phyloP scores from a whole-genome alignment of 352 stramenopile genomes.

The Globisporangium megalacanthum region DNA sequence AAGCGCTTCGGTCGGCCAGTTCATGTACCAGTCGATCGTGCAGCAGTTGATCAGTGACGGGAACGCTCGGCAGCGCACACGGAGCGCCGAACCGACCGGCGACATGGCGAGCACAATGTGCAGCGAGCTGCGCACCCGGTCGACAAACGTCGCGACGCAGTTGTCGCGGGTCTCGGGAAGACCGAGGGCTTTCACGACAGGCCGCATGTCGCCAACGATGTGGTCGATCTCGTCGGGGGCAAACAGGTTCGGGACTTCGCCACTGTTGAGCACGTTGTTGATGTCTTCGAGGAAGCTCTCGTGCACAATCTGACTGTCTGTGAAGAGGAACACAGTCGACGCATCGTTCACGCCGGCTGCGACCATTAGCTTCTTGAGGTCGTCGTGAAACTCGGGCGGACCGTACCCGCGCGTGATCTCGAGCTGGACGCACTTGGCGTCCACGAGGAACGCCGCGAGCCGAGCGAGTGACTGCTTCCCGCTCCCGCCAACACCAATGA shows the following conservation, averaged over 20 bases:
- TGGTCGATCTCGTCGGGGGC: slow-evolving; percentile 87
- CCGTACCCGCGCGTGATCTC: slow-evolving; percentile 92
- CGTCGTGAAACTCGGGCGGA: slow-evolving; percentile 88
- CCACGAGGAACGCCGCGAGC: slow-evolving; percentile 88
- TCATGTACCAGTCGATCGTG: slow-evolving; percentile 96
- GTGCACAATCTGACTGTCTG: slow-evolving; percentile 90
- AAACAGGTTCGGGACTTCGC: slow-evolving; percentile 92
- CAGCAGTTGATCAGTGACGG: slow-evolving; percentile 93
- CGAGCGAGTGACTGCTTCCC: slow-evolving; percentile 89
- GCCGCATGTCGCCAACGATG: slow-evolving; percentile 82
- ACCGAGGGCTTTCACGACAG: slow-evolving; percentile 67
- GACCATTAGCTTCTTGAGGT: slow-evolving; percentile 90
- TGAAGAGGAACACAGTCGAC: slow-evolving; percentile 91
- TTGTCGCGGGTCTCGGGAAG: slow-evolving; percentile 65
- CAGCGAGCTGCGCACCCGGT: slow-evolving; percentile 88
- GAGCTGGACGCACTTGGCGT: slow-evolving; percentile 89
- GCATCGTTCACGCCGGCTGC: slow-evolving; percentile 83
- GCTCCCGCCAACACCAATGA: slow-evolving; percentile 89
- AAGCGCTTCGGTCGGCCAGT: slow-evolving; percentile 93
- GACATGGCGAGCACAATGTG: slow-evolving; percentile 92
- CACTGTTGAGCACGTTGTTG: slow-evolving; percentile 93
- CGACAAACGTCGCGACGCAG: slow-evolving; percentile 81
- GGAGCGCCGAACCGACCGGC: slow-evolving; percentile 88
- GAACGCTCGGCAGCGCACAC: slow-evolving; percentile 92
- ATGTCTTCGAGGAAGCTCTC: slow-evolving; percentile 94